Percentiles rank a stretch among this genome's conserved stretches.
These are phyloP conservation scores for Lenwebbia sp. DNA, from an alignment of 345 rosid genomes.

Conservation along the genomic window DNA sequence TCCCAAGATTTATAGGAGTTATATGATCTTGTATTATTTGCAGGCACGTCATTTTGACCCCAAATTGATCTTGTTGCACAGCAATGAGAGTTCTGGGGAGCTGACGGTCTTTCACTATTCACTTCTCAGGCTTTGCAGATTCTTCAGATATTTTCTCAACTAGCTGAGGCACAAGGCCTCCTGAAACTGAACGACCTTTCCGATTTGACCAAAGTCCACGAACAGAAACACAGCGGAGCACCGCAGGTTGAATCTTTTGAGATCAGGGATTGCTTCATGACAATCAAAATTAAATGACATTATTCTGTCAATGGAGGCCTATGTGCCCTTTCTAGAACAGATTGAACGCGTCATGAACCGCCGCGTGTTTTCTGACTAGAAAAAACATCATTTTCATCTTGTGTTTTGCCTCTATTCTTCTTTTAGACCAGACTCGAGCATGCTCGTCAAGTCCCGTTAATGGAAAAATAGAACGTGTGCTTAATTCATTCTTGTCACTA, in stretches of 20 bases:
- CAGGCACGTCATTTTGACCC: neutral
- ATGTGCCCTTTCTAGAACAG: neutral
- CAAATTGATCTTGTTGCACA: neutral
- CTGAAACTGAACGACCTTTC: neutral
- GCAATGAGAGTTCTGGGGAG: neutral
- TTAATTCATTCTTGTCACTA: neutral
- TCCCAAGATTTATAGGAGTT: neutral
- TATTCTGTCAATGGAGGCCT: neutral
- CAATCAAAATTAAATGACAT: neutral
- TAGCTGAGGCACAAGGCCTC: neutral
- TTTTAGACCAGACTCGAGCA: neutral
- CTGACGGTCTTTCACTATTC: neutral
- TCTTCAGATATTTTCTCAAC: neutral
- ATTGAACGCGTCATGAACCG: neutral
- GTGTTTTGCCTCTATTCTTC: neutral
- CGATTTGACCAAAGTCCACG: neutral
- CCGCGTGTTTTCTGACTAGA: neutral
- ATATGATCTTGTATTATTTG: neutral
- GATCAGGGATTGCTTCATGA: neutral
- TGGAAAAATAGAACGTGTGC: neutral
- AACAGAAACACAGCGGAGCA: neutral
- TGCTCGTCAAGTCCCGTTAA: neutral
- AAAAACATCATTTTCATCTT: neutral
- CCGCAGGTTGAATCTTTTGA: neutral
- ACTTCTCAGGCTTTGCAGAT: neutral